Base-by-base conservation (phyloP, 306 rosid species). In the Oxytropis ochrocephala region DNA sequence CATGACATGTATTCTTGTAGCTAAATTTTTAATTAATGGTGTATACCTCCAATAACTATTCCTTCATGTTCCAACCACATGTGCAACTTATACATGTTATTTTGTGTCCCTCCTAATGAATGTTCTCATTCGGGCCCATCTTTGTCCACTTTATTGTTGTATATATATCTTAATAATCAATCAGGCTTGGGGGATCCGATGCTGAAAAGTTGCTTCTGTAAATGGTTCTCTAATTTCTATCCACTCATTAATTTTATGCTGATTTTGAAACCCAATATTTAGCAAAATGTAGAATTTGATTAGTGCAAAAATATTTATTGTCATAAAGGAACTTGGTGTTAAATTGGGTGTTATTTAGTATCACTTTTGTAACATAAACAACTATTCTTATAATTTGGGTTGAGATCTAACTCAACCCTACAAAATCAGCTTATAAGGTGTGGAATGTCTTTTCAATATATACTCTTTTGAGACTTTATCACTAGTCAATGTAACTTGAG, bases 91-190 rank as follows among this genome's bases (percentile, higher is more conserved):
- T 54, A 5, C 38, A 42, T 63, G 38, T 42, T 21, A 21, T 61
- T 54, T 55, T 46, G 35, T 71, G 48, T 59, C 48, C 46, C 48
- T 46, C 67, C 21, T 56, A 24, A 55, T 70, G 18, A 57, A 58
- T 58, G 49, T 29, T 46, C 33, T 5, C 58, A 47, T 47, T 35
- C 47, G 50, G 68, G 1, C 76, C 76, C 76, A 72, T 59, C 35
- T 12, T 70, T 58, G 47, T 46, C 75, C 48, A 9, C 65, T 35
- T 59, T 33, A 59, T 17, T 36, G 47, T n/a, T n/a, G n/a, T n/a
- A n/a, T n/a, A n/a, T 59, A 16, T 16, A 56, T 52, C 47, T 33
- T 36, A 59, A 59, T 36, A 59, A 59, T 59, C 65, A 59, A 35
- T 59, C 14, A 8, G 29, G 5, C 27, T 8, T 33, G 17, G 17